These are phyloP conservation scores for Diddensiella caesifluorescens DNA, from an alignment of 805 yeast genomes.

Conservation along the genomic window DNA sequence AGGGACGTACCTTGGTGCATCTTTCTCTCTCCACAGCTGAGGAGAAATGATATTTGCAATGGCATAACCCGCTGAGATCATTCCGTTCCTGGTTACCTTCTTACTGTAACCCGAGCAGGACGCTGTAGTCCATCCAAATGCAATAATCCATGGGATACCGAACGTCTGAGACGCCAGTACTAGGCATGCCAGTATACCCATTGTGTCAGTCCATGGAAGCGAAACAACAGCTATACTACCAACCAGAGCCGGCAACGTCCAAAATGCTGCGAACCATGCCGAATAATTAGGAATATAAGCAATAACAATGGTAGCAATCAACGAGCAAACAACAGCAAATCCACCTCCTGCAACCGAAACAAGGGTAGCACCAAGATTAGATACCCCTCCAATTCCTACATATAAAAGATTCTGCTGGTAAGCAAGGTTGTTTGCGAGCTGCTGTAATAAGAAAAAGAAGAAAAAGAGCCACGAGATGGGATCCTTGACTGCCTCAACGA, in stretches of 20 bases:
- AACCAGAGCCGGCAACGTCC: slow-evolving; percentile 36
- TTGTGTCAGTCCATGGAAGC: slow-evolving; percentile 38
- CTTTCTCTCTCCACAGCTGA: slow-evolving; percentile 40
- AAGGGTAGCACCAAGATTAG: slow-evolving; percentile 41
- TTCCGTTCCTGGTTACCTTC: slow-evolving; percentile 42
- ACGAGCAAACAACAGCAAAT: slow-evolving; percentile 33
- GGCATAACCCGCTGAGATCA: slow-evolving; percentile 43
- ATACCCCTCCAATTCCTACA: slow-evolving; percentile 35
- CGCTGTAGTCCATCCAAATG: slow-evolving; percentile 37
- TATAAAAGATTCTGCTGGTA: slow-evolving; percentile 44
- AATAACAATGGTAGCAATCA: slow-evolving; percentile 32
- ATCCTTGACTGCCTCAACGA: slow-evolving; percentile 47
- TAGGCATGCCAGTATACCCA: slow-evolving; percentile 39
- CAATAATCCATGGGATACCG: slow-evolving; percentile 26
- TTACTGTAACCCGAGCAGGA: slow-evolving; percentile 52
- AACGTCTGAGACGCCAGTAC: slow-evolving; percentile 37
- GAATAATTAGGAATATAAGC: slow-evolving; percentile 32
- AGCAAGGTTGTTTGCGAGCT: slow-evolving; percentile 43
- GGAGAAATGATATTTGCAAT: slow-evolving; percentile 51
- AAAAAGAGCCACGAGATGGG: slow-evolving; percentile 39
- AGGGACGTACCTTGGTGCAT: slow-evolving; percentile 41
- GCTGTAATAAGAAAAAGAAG: slow-evolving; percentile 36
- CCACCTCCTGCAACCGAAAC: slow-evolving; percentile 47
- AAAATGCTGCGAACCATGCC: slow-evolving; percentile 29
- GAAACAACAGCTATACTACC: slow-evolving; percentile 40